Conservation (phyloP, 768 basidiomycete species). For the Asterophora lycoperdoides region DNA sequence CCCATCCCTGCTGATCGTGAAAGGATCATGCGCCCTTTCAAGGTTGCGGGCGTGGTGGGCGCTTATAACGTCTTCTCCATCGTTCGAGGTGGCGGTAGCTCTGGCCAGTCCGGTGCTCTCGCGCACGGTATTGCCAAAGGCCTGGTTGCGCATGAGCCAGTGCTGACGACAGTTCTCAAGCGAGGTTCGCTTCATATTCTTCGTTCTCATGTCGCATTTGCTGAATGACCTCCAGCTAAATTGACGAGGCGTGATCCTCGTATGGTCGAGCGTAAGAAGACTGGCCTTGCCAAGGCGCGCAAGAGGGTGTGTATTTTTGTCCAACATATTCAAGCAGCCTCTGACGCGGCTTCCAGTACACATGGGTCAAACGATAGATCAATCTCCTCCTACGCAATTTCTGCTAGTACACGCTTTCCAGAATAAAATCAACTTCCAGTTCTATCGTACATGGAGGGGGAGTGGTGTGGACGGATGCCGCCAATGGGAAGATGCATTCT, state of each 20-base stretch:
- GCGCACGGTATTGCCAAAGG: conserved; percentile 74
- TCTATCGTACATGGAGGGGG: neutral
- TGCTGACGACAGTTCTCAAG: conserved; percentile 58
- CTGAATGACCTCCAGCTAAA: conserved; percentile 54
- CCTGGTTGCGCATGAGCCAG: conserved; percentile 66
- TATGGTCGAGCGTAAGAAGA: conserved; percentile 99
- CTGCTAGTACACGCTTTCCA: neutral
- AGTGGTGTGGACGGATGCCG: neutral
- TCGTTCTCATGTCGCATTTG: conserved; percentile 6
- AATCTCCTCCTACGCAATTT: neutral
- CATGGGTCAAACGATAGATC: conserved; percentile 93
- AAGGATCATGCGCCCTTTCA: conserved; percentile 76
- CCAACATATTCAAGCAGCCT: neutral
- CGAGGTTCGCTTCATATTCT: conserved; percentile 50
- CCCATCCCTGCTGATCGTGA: conserved; percentile 71
- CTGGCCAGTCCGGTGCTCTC: conserved; percentile 88
- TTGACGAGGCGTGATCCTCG: conserved; percentile 88
- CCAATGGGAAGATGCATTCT: neutral
- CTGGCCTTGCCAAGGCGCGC: conserved; percentile 86
- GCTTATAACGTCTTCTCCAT: conserved; percentile 78
- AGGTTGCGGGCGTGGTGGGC: conserved; percentile 77
- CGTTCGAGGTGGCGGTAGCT: conserved; percentile 83
- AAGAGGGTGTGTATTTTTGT: conserved; percentile 63
- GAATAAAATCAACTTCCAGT: neutral
- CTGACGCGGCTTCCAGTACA: conserved; percentile 46